Percentiles rank a stretch among this genome's conserved stretches.
These are phyloP conservation scores for Globisporangium paroecandrum DNA, from an alignment of 352 stramenopile genomes.

Conservation along the genomic window DNA sequence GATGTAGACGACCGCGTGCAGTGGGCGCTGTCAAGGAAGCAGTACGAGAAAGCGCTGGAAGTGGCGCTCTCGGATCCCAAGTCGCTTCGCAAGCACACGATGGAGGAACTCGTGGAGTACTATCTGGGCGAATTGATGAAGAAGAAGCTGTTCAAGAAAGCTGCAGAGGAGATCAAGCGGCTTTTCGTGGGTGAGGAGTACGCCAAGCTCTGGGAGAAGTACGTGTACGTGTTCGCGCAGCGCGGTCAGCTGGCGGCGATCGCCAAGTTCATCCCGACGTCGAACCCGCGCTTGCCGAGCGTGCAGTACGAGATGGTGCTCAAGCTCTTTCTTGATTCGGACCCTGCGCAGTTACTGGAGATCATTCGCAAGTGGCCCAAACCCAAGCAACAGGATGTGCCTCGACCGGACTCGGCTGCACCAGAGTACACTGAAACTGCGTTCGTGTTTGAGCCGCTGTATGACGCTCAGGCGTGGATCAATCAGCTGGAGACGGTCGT, in stretches of 20 bases:
- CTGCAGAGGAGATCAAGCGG: slow-evolving; percentile 69
- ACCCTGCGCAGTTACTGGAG: slow-evolving; percentile 69
- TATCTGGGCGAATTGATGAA: slow-evolving; percentile 73
- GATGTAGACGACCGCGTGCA: slow-evolving; percentile 77
- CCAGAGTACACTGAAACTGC: slow-evolving; percentile 72
- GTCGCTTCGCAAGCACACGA: slow-evolving; percentile 45
- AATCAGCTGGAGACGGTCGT: slow-evolving; percentile 77
- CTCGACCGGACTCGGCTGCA: slow-evolving; percentile 13
- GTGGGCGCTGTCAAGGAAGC: slow-evolving; percentile 59
- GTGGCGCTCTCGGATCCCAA: slow-evolving; percentile 61
- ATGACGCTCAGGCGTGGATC: slow-evolving; percentile 79
- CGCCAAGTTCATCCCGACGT: slow-evolving; percentile 67
- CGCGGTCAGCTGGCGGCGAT: slow-evolving; percentile 70
- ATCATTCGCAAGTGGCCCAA: slow-evolving; percentile 85
- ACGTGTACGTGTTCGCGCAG: slow-evolving; percentile 84
- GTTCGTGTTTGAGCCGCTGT: slow-evolving; percentile 71
- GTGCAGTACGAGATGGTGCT: slow-evolving; percentile 85
- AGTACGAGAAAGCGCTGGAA: slow-evolving; percentile 57
- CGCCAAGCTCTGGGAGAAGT: slow-evolving; percentile 79
- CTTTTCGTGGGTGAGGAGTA: slow-evolving; percentile 71
- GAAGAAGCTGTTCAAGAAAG: slow-evolving; percentile 67
- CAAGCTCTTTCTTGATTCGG: slow-evolving; percentile 80
- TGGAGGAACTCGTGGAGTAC: slow-evolving; percentile 70
- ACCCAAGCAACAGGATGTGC: slow-evolving; percentile 45
- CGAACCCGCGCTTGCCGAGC: slow-evolving; percentile 58